Base-by-base conservation (phyloP, 129 eudicot genomes). In the Saposhnikovia divaricata region DNA sequence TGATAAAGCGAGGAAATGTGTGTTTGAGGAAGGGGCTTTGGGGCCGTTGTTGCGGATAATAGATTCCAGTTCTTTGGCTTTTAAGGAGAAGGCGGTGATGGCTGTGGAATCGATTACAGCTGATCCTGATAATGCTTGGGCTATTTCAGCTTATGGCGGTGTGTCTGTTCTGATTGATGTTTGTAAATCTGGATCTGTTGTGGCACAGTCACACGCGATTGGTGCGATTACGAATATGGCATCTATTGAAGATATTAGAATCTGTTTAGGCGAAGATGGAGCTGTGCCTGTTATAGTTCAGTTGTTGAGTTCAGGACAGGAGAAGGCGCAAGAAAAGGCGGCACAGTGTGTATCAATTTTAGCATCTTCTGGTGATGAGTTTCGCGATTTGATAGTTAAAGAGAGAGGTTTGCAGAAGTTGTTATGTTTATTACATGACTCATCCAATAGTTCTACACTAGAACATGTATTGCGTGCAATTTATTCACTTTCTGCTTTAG, bases 61-160 rank as follows among this genome's bases (percentile, higher is more conserved):
- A 7, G 96, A 92, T 74, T 85, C 91, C 2, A 84, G 96, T 39
- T 87, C 96, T 14, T 46, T 79, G 45, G 80, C 63, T 3, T 76
- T 83, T 82, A 92, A 90, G 84, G 97, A 92, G 45, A 90, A 86
- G 46, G 97, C 97, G 19, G 80, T 85, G 12, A 84, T 87, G 89
- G 96, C 97, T 3, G 91, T 92, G 3, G 97, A 92, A 77, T 79
- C 89, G 5, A 90, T 92, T 34, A 92, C 93, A 21, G 87, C 90
- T 31, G 96, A 92, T 85, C 79, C 87, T 23, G 97, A 90, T 55
- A 90, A 92, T 38, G 97, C 91, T 4, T 92, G 97, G 96, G 96
- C 97, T 59, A 78, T 92, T 81, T 83, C 93, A 4, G 97, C 97
- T 0, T 92, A 92, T 82, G 89, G 96, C 8, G 97, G 97, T 43